Percentiles rank a stretch among this genome's conserved stretches.
These are phyloP conservation scores for Diaporthe vexans DNA, from an alignment of 2,329 filamentous ascomycete genomes.

Conservation along the genomic window DNA sequence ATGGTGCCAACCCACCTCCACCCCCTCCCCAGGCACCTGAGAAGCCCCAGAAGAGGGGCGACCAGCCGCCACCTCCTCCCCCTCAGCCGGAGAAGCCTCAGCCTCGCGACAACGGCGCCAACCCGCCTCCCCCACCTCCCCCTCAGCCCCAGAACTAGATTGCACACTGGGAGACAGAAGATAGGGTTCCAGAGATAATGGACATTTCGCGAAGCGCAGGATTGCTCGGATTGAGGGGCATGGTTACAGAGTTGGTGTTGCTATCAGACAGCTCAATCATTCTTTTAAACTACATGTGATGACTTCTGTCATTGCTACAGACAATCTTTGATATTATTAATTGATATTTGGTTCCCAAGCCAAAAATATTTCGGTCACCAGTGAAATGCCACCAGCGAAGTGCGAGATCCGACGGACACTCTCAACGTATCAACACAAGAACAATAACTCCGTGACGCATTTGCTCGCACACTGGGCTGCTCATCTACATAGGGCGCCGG, in stretches of 20 bases:
- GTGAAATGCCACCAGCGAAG: background rate
- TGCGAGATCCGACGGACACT: background rate
- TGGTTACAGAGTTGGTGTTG: background rate
- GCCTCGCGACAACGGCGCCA: background rate
- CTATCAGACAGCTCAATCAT: background rate
- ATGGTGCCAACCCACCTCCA: background rate
- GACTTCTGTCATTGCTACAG: background rate
- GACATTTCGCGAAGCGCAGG: background rate
- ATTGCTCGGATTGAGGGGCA: background rate
- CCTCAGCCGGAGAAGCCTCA: background rate
- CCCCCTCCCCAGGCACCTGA: background rate
- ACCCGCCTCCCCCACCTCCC: background rate
- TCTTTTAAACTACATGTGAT: background rate
- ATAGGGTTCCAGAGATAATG: background rate
- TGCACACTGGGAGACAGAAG: background rate
- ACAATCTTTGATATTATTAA: background rate
- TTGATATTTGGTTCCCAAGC: background rate
- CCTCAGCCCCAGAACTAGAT: constrained; percentile 10
- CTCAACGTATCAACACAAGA: background rate
- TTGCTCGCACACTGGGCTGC: too few species aligned
- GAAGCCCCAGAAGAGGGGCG: too few species aligned
- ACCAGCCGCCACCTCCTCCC: background rate
- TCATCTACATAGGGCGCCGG: too few species aligned
- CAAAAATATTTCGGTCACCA: background rate
- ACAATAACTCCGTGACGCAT: too few species aligned